A percentile compares a stretch with the other conserved stretches of the same genome.
Conservation (phyloP, 345 rosid genomes). For the Moringa oleifera region DNA sequence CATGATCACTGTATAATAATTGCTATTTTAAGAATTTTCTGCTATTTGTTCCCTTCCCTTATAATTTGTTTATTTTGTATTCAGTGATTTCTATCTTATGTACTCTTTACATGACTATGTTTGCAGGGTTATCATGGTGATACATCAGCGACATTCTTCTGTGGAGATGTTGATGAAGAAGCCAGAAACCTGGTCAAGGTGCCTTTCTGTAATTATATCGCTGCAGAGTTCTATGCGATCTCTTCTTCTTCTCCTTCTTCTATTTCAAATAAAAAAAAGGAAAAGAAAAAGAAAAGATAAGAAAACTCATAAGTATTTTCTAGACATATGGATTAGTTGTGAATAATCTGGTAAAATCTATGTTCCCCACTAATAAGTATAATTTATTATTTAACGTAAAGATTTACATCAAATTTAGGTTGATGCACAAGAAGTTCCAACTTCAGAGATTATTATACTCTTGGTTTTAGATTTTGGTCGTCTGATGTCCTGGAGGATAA, state of each 20-base stretch:
- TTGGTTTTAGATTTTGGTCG: no score
- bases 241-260: not conserved
- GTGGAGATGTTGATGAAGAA: conserved; percentile 77
- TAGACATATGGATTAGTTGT: no score
- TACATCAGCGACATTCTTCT: conserved; percentile 89
- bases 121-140: conserved; percentile 92
- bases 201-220: conserved; percentile 8
- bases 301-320: no score
- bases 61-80: no score
- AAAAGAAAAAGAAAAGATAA: no score
- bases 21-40: not conserved
- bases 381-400: no score
- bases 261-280: no score
- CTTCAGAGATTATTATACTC: not conserved
- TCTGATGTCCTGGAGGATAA: not conserved
- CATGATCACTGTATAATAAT: not conserved
- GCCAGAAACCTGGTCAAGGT: conserved; percentile 84
- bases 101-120: not conserved
- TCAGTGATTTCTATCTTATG: not conserved
- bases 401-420: not conserved
- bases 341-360: no score
- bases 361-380: no score
- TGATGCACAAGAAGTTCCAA: not conserved
- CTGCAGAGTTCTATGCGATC: not conserved
- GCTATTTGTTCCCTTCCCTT: not conserved